Evolutionary conservation across 495 filamentous ascomycete species (phyloP).

Genomic region (Cairneyella variabilis): DNA sequence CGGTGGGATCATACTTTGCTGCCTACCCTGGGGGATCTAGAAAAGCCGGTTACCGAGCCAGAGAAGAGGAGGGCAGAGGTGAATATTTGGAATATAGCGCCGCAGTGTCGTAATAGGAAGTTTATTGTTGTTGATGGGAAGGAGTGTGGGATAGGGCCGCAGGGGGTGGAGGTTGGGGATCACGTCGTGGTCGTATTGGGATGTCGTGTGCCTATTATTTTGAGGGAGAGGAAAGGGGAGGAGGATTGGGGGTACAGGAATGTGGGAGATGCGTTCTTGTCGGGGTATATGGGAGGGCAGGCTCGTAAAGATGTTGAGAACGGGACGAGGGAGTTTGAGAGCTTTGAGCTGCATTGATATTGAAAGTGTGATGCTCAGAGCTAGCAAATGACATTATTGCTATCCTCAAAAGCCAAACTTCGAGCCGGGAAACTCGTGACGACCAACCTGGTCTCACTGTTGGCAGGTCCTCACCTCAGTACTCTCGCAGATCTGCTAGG

Average conservation of each 20-base stretch:
- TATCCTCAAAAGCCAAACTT: neutral
- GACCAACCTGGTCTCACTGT: too few relatives aligned
- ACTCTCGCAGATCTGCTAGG: too few relatives aligned
- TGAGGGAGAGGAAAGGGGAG: neutral
- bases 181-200: neutral
- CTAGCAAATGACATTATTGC: neutral
- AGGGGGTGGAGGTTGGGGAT: neutral
- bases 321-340: neutral
- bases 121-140: neutral
- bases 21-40: neutral
- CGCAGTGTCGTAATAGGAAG: neutral
- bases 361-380: neutral
- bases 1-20: neutral
- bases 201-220: neutral
- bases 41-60: neutral
- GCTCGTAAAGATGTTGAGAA: neutral
- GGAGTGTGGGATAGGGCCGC: neutral
- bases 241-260: neutral
- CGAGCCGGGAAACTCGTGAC: too few relatives aligned
- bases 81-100: neutral
- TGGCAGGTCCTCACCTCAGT: too few relatives aligned
- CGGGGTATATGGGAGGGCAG: neutral
- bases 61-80: neutral
- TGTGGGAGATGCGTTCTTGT: neutral
- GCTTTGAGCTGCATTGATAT: neutral